Conservation (phyloP, 2,329 filamentous ascomycete species). For the Dactylellina parvicollis region DNA sequence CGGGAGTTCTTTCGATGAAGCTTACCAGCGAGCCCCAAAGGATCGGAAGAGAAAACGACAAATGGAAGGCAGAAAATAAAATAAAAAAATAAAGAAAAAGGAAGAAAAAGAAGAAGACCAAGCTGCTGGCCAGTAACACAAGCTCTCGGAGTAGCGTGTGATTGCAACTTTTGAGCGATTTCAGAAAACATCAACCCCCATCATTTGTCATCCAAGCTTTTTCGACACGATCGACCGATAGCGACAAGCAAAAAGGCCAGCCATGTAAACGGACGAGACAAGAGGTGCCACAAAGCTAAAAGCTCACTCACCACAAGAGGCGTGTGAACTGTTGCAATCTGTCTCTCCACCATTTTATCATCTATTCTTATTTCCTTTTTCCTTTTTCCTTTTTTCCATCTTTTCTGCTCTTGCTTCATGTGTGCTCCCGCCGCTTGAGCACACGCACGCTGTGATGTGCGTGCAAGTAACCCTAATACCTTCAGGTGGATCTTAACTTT, state of each 20-base stretch:
- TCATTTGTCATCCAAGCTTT: slow-evolving; percentile 48
- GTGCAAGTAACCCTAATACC: slow-evolving; percentile 53
- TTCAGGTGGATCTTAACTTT: slow-evolving; percentile 35
- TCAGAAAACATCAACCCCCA: slow-evolving; percentile 7
- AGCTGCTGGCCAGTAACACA: slow-evolving; percentile 45
- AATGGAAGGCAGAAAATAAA: slow-evolving; percentile 23
- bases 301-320: slow-evolving; percentile 18
- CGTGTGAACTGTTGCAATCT: slow-evolving; percentile 38
- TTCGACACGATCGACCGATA: slow-evolving; percentile 37
- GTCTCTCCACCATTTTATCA: neutral
- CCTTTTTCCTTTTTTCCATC: neutral
- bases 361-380: slow-evolving; percentile 3
- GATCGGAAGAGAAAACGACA: slow-evolving; percentile 41
- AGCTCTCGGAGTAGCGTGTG: slow-evolving; percentile 32
- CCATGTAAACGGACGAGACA: slow-evolving; percentile 32
- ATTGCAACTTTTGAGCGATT: slow-evolving; percentile 39
- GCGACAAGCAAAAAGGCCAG: slow-evolving; percentile 35
- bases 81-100: slow-evolving; percentile 13
- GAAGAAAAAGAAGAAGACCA: slow-evolving; percentile 15
- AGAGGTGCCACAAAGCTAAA: slow-evolving; percentile 50
- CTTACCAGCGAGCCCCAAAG: slow-evolving; percentile 27
- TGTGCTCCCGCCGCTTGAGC: slow-evolving; percentile 46
- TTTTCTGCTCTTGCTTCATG: slow-evolving; percentile 27
- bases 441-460: slow-evolving; percentile 46
- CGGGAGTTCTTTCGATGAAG: slow-evolving; percentile 30